Percentiles rank a stretch among this genome's conserved stretches.
phyloP scores from a whole-genome alignment of 2,329 filamentous ascomycete genomes.

The Fusarium mexicanum region DNA sequence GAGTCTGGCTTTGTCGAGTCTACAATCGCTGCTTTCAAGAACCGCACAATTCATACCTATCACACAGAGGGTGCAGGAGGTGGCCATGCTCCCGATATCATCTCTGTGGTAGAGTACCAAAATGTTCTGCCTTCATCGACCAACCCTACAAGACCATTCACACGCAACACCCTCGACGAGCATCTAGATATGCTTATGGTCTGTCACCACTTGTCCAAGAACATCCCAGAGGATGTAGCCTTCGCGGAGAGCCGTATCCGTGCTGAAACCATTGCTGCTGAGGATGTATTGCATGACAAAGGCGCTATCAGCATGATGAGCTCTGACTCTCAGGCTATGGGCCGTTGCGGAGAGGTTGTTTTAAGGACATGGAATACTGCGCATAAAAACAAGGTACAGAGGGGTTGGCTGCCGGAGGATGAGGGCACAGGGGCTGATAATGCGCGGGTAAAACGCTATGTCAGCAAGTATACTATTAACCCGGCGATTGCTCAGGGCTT shows the following conservation, averaged over 20 bases:
- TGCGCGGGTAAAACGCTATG: slow-evolving; percentile 89
- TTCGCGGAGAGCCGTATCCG: slow-evolving; percentile 96
- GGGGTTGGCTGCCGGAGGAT: slow-evolving; percentile 81
- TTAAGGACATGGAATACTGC: slow-evolving; percentile 96
- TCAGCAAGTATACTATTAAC: slow-evolving; percentile 97
- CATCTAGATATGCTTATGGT: slow-evolving; percentile 99
- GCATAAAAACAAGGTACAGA: slow-evolving; percentile 93
- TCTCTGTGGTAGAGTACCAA: slow-evolving; percentile 86
- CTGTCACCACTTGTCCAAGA: slow-evolving; percentile 90
- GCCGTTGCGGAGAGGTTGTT: slow-evolving; percentile 92
- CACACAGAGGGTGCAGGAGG: slow-evolving; percentile 96
- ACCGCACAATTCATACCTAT: slow-evolving; percentile 93
- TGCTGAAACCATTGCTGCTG: slow-evolving; percentile 94
- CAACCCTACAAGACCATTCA: slow-evolving; percentile 92
- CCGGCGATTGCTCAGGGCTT: slow-evolving; percentile 92
- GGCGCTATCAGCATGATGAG: slow-evolving; percentile 99
- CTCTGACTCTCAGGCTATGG: slow-evolving; percentile 96
- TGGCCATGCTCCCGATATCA: slow-evolving; percentile 95
- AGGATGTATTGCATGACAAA: slow-evolving; percentile 94
- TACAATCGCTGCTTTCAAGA: slow-evolving; percentile 85
- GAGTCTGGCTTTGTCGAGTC: slow-evolving; percentile 97
- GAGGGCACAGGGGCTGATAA: slow-evolving; percentile 84
- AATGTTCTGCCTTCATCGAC: slow-evolving; percentile 93
- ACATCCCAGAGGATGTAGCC: slow-evolving; percentile 94
- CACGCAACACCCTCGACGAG: slow-evolving; percentile 91